A percentile compares a stretch with the other conserved stretches of the same genome.
These are phyloP conservation scores for Nicotiana attenuata DNA, from an alignment of 257 asterid species.

Conservation along the genomic window DNA sequence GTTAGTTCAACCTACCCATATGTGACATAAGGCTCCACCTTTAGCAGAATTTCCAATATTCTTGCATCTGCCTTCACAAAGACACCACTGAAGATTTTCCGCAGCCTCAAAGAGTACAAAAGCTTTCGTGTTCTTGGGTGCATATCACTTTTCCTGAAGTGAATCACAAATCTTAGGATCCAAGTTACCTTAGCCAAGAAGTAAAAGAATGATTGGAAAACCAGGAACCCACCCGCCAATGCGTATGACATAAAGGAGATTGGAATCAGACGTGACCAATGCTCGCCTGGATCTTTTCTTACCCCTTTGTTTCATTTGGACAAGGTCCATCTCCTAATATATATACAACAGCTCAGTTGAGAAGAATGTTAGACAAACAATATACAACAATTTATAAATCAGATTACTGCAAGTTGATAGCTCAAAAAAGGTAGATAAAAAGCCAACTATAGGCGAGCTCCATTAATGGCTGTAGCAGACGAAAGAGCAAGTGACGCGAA, in stretches of 20 bases:
- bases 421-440: not conserved
- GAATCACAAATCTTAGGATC: not conserved
- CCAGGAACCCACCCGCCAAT: constrained; percentile 65
- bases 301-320: constrained; percentile 75
- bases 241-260: constrained; percentile 71
- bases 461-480: not conserved
- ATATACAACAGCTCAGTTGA: not conserved
- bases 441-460: not conserved
- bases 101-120: constrained; percentile 64
- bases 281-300: constrained; percentile 38
- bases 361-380: not conserved
- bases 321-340: constrained; percentile 70
- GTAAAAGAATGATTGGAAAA: not conserved
- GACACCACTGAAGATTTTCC: constrained; percentile 66
- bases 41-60: constrained; percentile 51
- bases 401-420: not conserved
- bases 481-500: not conserved
- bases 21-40: constrained; percentile 86
- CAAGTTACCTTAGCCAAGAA: not conserved
- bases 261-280: constrained; percentile 33
- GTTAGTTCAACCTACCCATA: constrained; percentile 61
- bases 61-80: constrained; percentile 65
- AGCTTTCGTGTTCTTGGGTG: constrained; percentile 62
- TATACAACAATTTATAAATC: not conserved
- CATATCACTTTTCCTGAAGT: constrained; percentile 76